Evolutionary conservation across 2,329 filamentous ascomycete species (phyloP), one percentile per base, ranked within the genome.

Genomic region (Metarhizium sp.): DNA sequence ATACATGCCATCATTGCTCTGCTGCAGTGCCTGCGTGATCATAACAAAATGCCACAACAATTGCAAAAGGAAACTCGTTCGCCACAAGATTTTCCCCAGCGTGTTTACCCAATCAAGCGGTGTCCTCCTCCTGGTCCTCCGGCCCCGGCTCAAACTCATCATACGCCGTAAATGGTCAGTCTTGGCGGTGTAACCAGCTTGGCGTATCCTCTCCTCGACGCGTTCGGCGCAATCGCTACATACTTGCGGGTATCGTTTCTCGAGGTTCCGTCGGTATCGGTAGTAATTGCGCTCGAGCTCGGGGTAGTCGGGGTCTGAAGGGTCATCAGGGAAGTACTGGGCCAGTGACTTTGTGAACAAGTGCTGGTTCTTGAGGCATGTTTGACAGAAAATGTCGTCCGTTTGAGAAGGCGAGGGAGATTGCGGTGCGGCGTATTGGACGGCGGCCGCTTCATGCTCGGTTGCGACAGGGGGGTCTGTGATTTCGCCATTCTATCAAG

Each of bases 291-390:
- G 78, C 67, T 91, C 86, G 59, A 86, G 85, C 58, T 82, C 77
- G 3, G 73, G 74, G 67, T 92, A 90, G 53, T 87, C 78, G 0
- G 88, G 84, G 60, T 92, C 81, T 47, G 75, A 74, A 0, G 78
- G 74, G 57, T 86, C 80, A 38, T 79, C 78, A 11, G 84, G 82
- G 2, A 95, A 79, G 69, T 95, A 97, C 57, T 92, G 85, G 3
- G 90, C 86, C 43, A 97, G 76, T 0, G 84, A 84, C 47, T 85
- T 80, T 38, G 85, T 87, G 61, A 92, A 84, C 6, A 96, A 77
- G 55, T 88, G 85, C 68, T 99, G 94, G 69, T 99, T 97, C 69
- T 90, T 90, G 52, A 92, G 74, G 65, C 94, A 99, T 55, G 80
- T 87, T 50, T 80, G 73, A 77, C 94, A 99, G 66, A 83, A 87